Evolutionary conservation across 1,284 basidiomycete genomes (phyloP).

Genomic region (Apiotrichum akiyoshidainum): DNA sequence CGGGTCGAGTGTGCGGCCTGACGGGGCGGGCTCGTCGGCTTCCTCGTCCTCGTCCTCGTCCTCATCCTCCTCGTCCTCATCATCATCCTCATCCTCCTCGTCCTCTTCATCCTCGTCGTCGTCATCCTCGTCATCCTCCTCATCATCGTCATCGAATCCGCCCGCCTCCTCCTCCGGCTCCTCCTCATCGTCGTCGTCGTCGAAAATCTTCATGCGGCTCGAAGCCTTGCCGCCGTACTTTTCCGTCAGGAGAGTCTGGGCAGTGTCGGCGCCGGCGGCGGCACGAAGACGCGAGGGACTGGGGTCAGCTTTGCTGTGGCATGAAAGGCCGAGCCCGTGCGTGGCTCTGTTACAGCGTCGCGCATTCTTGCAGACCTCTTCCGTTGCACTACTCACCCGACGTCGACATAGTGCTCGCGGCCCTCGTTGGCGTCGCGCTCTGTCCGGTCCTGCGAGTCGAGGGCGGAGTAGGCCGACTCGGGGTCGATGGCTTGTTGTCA

Average conservation of each 20-base stretch:
- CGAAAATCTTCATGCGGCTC: conserved; percentile 61
- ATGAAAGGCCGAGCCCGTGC: neutral
- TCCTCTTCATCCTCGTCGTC: conserved; percentile 41
- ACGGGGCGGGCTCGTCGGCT: conserved; percentile 30
- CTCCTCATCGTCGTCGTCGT: conserved; percentile 43
- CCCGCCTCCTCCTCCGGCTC: conserved; percentile 58
- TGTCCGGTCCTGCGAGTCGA: conserved; percentile 38
- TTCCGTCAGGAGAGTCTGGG: conserved; percentile 49
- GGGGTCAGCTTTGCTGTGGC: neutral
- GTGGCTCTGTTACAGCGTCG: neutral
- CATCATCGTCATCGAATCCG: conserved; percentile 67
- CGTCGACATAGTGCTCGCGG: conserved; percentile 75
- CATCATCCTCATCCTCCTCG: conserved; percentile 52
- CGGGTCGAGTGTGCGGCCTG: conserved; percentile 46
- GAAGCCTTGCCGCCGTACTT: conserved; percentile 71
- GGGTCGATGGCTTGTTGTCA: conserved; percentile 57
- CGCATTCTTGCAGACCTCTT: neutral
- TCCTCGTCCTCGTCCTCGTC: conserved; percentile 51
- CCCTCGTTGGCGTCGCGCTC: conserved; percentile 43
- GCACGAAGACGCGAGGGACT: conserved; percentile 69
- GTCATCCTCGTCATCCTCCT: conserved; percentile 52
- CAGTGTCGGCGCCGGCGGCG: conserved; percentile 57
- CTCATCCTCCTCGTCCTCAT: conserved; percentile 53
- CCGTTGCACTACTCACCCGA: conserved; percentile 59
- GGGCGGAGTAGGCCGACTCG: conserved; percentile 59